phyloP scores from a whole-genome alignment of 2,329 filamentous ascomycete species.

The Fusarium chuoi region DNA sequence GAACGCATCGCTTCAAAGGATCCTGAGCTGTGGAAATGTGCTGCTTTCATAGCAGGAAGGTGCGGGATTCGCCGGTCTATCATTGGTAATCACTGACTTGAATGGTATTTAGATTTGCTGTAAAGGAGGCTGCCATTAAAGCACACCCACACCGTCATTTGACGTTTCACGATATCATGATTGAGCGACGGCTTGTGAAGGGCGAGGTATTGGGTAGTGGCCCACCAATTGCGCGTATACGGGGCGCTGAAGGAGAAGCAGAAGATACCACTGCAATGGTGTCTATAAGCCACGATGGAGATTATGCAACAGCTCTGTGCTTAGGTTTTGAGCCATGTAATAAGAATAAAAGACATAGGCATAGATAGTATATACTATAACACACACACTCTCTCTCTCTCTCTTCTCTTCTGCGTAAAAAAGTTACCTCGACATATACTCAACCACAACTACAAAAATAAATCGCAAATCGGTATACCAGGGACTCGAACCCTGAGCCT shows the following conservation, averaged over 20 bases:
- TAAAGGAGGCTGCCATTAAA: conserved; percentile 81
- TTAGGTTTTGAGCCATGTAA: conserved; percentile 55
- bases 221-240: conserved; percentile 58
- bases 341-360: no score
- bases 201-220: conserved; percentile 49
- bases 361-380: neutral
- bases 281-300: conserved; percentile 88
- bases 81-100: conserved; percentile 6
- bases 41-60: conserved; percentile 52
- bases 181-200: conserved; percentile 47
- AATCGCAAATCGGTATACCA: conserved; percentile 41
- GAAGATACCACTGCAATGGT: conserved; percentile 70
- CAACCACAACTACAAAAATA: neutral
- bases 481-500: conserved; percentile 55
- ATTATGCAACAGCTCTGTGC: conserved; percentile 80
- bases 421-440: no score
- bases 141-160: conserved; percentile 70
- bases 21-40: conserved; percentile 49
- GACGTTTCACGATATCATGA: conserved; percentile 70
- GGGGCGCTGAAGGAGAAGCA: conserved; percentile 39
- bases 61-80: conserved; percentile 25
- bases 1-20: conserved; percentile 14
- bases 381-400: no score
- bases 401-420: no score
- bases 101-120: conserved; percentile 66